phyloP scores from a whole-genome alignment of 2,329 filamentous ascomycete genomes.

The Venturia nashicola region DNA sequence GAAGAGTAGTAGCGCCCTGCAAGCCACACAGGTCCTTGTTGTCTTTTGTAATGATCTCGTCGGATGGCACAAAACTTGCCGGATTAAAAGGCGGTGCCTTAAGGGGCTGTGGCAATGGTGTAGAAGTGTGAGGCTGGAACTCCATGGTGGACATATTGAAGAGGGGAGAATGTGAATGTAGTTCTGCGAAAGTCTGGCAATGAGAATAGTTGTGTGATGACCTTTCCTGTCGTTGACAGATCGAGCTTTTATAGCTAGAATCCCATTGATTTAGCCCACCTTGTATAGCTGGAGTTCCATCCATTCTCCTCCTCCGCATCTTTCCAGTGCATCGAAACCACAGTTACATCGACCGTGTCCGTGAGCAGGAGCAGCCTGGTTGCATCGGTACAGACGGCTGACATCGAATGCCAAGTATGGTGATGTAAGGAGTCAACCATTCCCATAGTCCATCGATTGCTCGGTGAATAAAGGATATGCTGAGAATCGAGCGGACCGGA shows the following conservation, averaged over 20 bases:
- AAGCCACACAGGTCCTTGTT: slow-evolving; percentile 1
- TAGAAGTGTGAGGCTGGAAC: neutral
- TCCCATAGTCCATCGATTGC: too few relatives aligned
- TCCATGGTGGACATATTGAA: neutral
- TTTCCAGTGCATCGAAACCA: neutral
- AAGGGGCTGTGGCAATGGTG: neutral
- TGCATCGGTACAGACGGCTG: too few relatives aligned
- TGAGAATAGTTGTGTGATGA: neutral
- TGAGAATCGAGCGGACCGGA: too few relatives aligned
- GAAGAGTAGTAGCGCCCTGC: slow-evolving; percentile 13
- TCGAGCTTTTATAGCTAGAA: neutral
- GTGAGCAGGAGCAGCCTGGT: too few relatives aligned
- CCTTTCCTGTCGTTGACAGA: neutral
- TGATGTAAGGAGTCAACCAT: too few relatives aligned
- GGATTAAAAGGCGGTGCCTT: neutral
- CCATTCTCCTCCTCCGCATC: neutral
- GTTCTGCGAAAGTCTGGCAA: neutral
- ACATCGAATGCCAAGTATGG: too few relatives aligned
- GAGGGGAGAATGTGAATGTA: neutral
- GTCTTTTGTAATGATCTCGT: neutral
- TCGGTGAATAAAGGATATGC: too few relatives aligned
- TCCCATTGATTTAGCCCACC: neutral
- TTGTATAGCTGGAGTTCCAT: neutral
- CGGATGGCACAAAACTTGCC: neutral
- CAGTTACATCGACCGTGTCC: neutral